Conservation (phyloP, 306 rosid species). For the Dicorynia guianensis region DNA sequence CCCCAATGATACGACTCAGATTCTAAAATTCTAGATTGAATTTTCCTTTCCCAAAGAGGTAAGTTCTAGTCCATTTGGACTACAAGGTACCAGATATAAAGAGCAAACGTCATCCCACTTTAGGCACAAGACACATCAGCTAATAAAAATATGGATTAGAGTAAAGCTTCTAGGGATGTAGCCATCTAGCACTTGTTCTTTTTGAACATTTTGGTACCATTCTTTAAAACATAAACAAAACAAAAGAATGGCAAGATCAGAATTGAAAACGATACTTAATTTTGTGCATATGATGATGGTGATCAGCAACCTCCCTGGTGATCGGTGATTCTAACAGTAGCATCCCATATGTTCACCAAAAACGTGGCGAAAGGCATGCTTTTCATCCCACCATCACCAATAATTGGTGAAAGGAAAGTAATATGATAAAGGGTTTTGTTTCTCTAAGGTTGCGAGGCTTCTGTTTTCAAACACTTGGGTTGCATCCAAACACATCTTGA, state of each 20-base stretch:
- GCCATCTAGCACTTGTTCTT: slow-evolving; percentile 38
- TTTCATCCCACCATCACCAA: slow-evolving; percentile 56
- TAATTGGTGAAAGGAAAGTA: slow-evolving; percentile 59
- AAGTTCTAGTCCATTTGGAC: slow-evolving; percentile 46
- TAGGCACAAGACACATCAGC: slow-evolving; percentile 46
- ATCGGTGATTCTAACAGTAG: slow-evolving; percentile 39
- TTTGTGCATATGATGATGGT: slow-evolving; percentile 55
- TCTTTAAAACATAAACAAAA: slow-evolving; percentile 50
- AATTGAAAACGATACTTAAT: slow-evolving; percentile 44
- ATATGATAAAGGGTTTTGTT: slow-evolving; percentile 40
- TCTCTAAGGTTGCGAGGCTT: slow-evolving; percentile 34
- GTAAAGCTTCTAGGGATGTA: slow-evolving; percentile 51
- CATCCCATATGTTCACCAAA: slow-evolving; percentile 67
- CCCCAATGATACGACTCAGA: slow-evolving; percentile 37
- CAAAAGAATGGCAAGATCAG: slow-evolving; percentile 37
- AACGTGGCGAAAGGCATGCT: slow-evolving; percentile 58
- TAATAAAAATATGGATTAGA: slow-evolving; percentile 27
- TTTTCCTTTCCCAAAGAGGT: slow-evolving; percentile 53
- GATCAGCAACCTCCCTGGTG: slow-evolving; percentile 38
- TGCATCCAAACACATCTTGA: slow-evolving; percentile 33
- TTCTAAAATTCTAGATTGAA: slow-evolving; percentile 48
- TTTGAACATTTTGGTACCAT: slow-evolving; percentile 47
- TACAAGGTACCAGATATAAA: slow-evolving; percentile 40
- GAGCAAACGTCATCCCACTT: slow-evolving; percentile 36
- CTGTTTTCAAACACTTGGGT: slow-evolving; percentile 42